Base-by-base conservation (phyloP, 2,329 filamentous ascomycete species). In the Zalaria obscura region DNA sequence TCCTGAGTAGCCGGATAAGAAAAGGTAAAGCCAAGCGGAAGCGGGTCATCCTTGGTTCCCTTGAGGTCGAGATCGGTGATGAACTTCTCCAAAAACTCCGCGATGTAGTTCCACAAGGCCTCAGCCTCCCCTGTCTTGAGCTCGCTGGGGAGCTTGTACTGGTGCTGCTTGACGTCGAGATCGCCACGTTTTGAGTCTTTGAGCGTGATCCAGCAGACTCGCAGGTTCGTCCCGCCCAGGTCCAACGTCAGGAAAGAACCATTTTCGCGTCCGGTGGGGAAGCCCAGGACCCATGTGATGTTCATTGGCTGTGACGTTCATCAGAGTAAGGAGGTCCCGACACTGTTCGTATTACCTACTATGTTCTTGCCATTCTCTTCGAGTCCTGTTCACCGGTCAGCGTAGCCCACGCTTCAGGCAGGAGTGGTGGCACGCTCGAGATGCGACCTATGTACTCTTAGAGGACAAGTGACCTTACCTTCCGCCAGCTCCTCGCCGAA, bases 121-220 rank as follows among this genome's bases (percentile, higher is more conserved):
- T 94, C 85, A 1, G 81, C 75, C 8, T 78, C 75, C 40, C 86
- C 87, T 2, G 81, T 86, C 69, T 93, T 94, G 52, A 96, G 73
- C 64, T 94, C 87, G 59, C 93, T 85, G 2, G 89, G 87, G 76
- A 95, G 88, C 46, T 83, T 80, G 65, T 95, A 96, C 66, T 94
- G 94, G 55, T 87, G 93, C 66, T 95, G 89, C 51, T 88, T 87
- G 55, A 95, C 93, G 57, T 94, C 86, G 63, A 94, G 94, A 59
- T 91, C 85, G 41, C 86, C 89, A 66, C 88, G 87, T 56, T 84
- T 76, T 18, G 18, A 18, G 44, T 93, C 80, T 11, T 83, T 86
- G 56, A 96, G 67, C 44, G 80, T 86, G 57, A 96, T 89, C 65
- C 95, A 84, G 65, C 89, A 96, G 50, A 96, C 87, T 59, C 89